Conservation (phyloP, 2,329 filamentous ascomycete species). For the Aureobasidium sp. region DNA sequence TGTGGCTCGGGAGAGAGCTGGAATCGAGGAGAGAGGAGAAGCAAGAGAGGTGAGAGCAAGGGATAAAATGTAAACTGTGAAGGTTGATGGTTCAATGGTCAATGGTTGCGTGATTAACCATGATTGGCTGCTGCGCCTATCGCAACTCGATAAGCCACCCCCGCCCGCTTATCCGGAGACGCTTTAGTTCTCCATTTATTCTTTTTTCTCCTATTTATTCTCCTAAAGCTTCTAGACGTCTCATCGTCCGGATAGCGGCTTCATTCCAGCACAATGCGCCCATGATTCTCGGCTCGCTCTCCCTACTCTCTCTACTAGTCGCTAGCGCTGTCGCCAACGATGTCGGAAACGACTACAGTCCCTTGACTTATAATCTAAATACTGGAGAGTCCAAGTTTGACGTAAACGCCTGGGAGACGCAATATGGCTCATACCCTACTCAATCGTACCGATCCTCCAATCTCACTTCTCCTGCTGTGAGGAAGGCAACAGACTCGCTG, state of each 20-base stretch:
- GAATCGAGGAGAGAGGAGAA: not conserved
- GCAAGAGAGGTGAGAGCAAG: not conserved
- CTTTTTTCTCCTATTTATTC: not conserved
- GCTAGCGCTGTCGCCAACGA: not conserved
- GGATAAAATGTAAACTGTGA: not conserved
- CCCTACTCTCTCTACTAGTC: not conserved
- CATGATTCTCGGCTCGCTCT: not conserved
- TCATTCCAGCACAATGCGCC: not conserved
- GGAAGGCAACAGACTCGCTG: slow-evolving; percentile 4
- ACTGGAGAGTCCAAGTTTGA: not conserved
- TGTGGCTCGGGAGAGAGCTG: not conserved
- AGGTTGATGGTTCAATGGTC: too few relatives aligned
- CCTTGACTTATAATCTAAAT: not conserved
- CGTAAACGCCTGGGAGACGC: not conserved
- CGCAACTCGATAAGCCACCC: not conserved
- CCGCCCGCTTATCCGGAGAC: not conserved
- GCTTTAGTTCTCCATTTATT: not conserved
- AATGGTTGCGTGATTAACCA: not conserved
- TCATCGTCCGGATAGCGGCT: too few relatives aligned
- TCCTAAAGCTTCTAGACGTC: not conserved
- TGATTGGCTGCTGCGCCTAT: not conserved
- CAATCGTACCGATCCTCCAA: slow-evolving; percentile 2
- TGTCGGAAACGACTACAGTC: slow-evolving; percentile 1
- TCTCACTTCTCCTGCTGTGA: slow-evolving; percentile 10
- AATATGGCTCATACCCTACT: slow-evolving; percentile 7